Percentiles rank a stretch among this genome's conserved stretches.
Evolutionary conservation across 2,329 filamentous ascomycete species (phyloP).

Genomic region (Fusarium pseudograminearum): DNA sequence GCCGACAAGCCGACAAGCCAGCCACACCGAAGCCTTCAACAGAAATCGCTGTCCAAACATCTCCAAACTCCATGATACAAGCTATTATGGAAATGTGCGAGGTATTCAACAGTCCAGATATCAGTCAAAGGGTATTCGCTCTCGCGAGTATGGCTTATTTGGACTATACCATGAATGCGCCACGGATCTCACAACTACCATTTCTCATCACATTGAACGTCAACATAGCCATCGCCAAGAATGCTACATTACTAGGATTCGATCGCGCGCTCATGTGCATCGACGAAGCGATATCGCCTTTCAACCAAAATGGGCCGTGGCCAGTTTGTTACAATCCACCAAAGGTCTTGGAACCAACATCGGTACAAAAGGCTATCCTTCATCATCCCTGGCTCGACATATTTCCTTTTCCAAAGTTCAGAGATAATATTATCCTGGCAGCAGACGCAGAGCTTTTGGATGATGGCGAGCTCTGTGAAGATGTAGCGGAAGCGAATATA

Average conservation of each 20-base stretch:
- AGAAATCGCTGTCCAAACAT: not conserved
- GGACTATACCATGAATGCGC: conserved; percentile 20
- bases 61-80: not conserved
- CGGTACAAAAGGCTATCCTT: not conserved
- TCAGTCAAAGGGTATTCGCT: not conserved
- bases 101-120: not conserved
- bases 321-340: not conserved
- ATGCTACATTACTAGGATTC: not conserved
- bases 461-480: conserved; percentile 14
- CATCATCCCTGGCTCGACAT: conserved; percentile 32
- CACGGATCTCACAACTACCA: conserved; percentile 15
- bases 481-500: conserved; percentile 12
- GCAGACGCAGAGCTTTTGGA: not conserved
- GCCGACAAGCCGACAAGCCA: not conserved
- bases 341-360: not conserved
- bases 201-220: conserved; percentile 23
- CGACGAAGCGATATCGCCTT: conserved; percentile 5
- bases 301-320: conserved; percentile 7
- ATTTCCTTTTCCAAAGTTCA: conserved; percentile 14
- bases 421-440: conserved; percentile 19
- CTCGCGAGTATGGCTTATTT: conserved; percentile 16
- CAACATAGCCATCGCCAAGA: conserved; percentile 17
- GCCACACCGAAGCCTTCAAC: not conserved
- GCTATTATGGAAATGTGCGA: conserved; percentile 9
- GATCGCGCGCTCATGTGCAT: conserved; percentile 2